These are phyloP conservation scores for Tillandsia leiboldiana DNA, from an alignment of 176 grass and related monocot species.

Conservation along the genomic window DNA sequence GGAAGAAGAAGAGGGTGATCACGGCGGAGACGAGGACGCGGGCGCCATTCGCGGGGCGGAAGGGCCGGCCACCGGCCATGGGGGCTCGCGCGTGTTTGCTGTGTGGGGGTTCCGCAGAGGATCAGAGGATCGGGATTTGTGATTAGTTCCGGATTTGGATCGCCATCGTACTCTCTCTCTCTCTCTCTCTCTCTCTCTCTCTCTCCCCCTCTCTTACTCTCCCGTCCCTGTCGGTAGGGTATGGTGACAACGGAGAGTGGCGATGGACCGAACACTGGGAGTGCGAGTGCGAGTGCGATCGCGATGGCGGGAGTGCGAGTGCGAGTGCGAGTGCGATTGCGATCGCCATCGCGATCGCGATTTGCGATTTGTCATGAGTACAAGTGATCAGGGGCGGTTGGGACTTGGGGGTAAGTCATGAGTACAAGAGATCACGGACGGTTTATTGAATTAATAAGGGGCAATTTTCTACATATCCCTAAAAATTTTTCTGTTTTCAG, in stretches of 20 bases:
- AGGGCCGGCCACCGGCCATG: constrained; percentile 60
- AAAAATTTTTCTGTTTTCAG: no score
- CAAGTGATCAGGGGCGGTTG: no score
- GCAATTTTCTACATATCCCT: no score
- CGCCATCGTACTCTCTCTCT: background rate
- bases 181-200: background rate
- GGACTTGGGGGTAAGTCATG: no score
- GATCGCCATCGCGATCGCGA: no score
- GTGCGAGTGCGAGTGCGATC: no score
- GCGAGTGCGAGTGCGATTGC: no score
- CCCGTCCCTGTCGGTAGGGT: background rate
- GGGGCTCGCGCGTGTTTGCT: background rate
- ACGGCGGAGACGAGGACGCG: constrained; percentile 23
- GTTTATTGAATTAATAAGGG: no score
- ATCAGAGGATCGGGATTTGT: background rate
- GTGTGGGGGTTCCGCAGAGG: background rate
- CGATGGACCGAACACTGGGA: no score
- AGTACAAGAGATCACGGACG: no score
- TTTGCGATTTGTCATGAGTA: no score
- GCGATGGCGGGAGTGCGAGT: no score
- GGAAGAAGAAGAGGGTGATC: constrained; percentile 25
- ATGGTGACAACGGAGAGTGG: background rate
- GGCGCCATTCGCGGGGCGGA: constrained; percentile 27
- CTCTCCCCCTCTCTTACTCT: background rate
- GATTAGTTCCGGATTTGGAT: background rate